Evolutionary conservation across 2,329 filamentous ascomycete genomes (phyloP), one percentile per base, ranked within the genome.

Genomic region (Pseudogymnoascus sp.): DNA sequence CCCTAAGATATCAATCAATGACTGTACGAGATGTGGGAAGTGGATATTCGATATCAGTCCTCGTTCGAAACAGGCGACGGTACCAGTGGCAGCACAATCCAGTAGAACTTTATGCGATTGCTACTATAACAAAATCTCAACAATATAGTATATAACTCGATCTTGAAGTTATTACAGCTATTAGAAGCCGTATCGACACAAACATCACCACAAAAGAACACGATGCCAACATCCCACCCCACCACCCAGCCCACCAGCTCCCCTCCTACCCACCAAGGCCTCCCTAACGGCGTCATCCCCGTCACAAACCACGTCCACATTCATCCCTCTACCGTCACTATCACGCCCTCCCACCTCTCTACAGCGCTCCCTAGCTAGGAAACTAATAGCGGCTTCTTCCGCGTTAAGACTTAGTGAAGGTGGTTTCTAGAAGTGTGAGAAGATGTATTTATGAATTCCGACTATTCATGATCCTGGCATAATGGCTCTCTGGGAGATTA

Each of bases 291-390:
- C 38, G 38, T 19, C 38, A 8, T 16, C 8, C 7, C 16, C 16
- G 16, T 41, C 16, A 41, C n/a, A 10, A 41, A 41, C 16, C 38
- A 41, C 12, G n/a, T 21, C 38, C 16, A 41, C 16, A 6, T 16
- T 7, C 6, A 16, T 41, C 16, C 16, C 8, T 4, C 38, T 19
- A 19, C 19, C 19, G 19, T 41, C 38, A 19, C 38, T 16, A 21
- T 41, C 38, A 21, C 38, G 16, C 38, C 16, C 38, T 21, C 38
- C 16, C 38, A 21, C 7, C n/a, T 21, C 16, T 16, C n/a, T 8
- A 41, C 33, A 26, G 29, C 35, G 39, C 63, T 63, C 31, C 14
- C 72, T 73, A 70, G 67, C 68, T 62, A 63, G 67, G 21, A 69
- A 69, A 64, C 63, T 67, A 55, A 71, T 70, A 49, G 63, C 66